Conservation (phyloP, 2,329 filamentous ascomycete genomes). For the Pseudogymnoascus sp. region DNA sequence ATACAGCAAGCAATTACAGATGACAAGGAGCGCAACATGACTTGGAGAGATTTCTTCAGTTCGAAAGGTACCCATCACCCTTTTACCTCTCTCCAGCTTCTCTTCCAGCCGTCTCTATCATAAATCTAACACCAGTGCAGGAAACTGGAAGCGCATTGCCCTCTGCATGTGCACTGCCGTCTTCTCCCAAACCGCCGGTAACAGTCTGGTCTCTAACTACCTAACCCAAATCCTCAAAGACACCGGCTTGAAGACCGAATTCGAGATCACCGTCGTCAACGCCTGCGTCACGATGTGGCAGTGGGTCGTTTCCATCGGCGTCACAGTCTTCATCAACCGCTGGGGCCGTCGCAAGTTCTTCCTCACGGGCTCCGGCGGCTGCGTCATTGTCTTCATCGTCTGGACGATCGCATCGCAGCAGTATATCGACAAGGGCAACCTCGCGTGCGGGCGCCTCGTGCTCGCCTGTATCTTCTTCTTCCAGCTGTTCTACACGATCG, state of each 20-base stretch:
- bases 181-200: constrained; percentile 37
- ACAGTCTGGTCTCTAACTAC: constrained; percentile 37
- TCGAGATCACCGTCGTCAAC: constrained; percentile 36
- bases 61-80: background rate
- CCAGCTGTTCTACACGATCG: constrained; percentile 36
- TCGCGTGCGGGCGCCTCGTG: constrained; percentile 30
- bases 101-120: constrained; percentile 22
- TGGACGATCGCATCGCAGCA: constrained; percentile 36
- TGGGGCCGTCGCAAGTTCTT: constrained; percentile 35
- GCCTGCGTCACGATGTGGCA: constrained; percentile 37
- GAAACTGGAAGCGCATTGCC: constrained; percentile 35
- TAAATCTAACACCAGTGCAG: constrained; percentile 7
- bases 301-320: constrained; percentile 34
- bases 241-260: constrained; percentile 32
- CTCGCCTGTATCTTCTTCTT: constrained; percentile 38
- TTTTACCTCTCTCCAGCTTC: background rate
- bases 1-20: constrained; percentile 35
- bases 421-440: constrained; percentile 29
- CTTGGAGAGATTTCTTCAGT: constrained; percentile 10
- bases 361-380: constrained; percentile 32
- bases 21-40: constrained; percentile 11
- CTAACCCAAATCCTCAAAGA: constrained; percentile 34
- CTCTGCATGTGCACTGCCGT: constrained; percentile 35
- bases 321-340: constrained; percentile 32
- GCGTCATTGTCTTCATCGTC: constrained; percentile 29